Evolutionary conservation across 371 early-diverging fungal species (phyloP).

Genomic region (Mucor velutinosus): DNA sequence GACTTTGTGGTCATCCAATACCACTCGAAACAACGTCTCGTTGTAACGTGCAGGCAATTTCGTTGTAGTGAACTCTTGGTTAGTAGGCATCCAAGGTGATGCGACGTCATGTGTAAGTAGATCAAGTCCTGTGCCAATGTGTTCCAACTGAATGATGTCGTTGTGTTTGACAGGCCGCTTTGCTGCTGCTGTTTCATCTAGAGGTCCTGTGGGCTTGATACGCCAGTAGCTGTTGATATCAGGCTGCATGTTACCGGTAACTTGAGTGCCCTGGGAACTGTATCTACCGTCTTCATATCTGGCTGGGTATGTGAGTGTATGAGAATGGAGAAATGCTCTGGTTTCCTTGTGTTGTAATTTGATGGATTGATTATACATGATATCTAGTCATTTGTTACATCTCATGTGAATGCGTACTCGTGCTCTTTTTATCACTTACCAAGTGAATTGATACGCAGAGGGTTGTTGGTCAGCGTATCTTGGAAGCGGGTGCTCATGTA

Average conservation of each 20-base stretch:
- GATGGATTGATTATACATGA: slow-evolving; percentile 77
- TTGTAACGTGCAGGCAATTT: slow-evolving; percentile 46
- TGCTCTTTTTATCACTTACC: background rate
- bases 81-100: slow-evolving; percentile 86
- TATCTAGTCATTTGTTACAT: slow-evolving; percentile 34
- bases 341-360: slow-evolving; percentile 72
- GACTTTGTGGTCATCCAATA: slow-evolving; percentile 35
- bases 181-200: background rate
- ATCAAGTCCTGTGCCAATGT: slow-evolving; percentile 57
- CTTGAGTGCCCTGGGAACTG: slow-evolving; percentile 83
- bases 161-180: slow-evolving; percentile 42
- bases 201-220: slow-evolving; percentile 53
- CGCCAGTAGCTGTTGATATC: slow-evolving; percentile 82
- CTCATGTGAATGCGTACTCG: background rate
- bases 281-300: slow-evolving; percentile 87
- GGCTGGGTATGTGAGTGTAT: slow-evolving; percentile 75
- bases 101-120: slow-evolving; percentile 95
- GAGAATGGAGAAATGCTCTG: slow-evolving; percentile 78
- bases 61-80: slow-evolving; percentile 88
- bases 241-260: slow-evolving; percentile 69
- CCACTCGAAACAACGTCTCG: slow-evolving; percentile 64
- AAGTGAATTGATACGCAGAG: background rate
- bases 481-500: slow-evolving; percentile 92
- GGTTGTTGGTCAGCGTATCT: slow-evolving; percentile 31
- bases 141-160: slow-evolving; percentile 69